phyloP scores from a whole-genome alignment of 2,329 filamentous ascomycete species.

The Penicillium sp. region DNA sequence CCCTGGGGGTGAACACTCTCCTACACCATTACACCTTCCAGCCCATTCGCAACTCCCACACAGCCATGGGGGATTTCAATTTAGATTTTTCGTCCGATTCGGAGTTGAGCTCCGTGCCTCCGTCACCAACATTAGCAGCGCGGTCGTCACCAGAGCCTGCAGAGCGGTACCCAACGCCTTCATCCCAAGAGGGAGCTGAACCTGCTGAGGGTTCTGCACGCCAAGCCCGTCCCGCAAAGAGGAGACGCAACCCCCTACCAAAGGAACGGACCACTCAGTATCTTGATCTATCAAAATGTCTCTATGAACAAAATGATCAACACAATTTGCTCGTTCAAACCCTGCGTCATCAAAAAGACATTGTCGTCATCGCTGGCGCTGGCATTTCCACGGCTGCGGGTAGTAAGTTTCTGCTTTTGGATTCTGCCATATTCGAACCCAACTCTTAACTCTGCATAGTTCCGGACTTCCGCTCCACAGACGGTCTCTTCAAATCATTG shows the following conservation, averaged over 20 bases:
- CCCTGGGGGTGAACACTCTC: conserved; percentile 5
- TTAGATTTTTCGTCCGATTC: conserved; percentile 29
- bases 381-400: conserved; percentile 95
- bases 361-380: conserved; percentile 90
- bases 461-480: conserved; percentile 88
- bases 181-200: conserved; percentile 30
- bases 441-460: conserved; percentile 45
- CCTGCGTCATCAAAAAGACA: conserved; percentile 83
- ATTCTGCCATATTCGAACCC: conserved; percentile 8
- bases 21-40: conserved; percentile 9
- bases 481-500: conserved; percentile 77
- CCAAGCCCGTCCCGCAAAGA: conserved; percentile 62
- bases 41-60: conserved; percentile 1
- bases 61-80: conserved; percentile 22
- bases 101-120: conserved; percentile 36
- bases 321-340: conserved; percentile 64
- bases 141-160: conserved; percentile 27
- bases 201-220: conserved; percentile 30
- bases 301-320: conserved; percentile 49
- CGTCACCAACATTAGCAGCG: conserved; percentile 24
- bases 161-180: conserved; percentile 37
- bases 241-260: conserved; percentile 54
- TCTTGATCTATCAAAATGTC: conserved; percentile 55
- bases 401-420: conserved; percentile 49
- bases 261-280: conserved; percentile 71